Conservation (phyloP, 768 basidiomycete genomes). For the Tylopilus rubrobrunneus region DNA sequence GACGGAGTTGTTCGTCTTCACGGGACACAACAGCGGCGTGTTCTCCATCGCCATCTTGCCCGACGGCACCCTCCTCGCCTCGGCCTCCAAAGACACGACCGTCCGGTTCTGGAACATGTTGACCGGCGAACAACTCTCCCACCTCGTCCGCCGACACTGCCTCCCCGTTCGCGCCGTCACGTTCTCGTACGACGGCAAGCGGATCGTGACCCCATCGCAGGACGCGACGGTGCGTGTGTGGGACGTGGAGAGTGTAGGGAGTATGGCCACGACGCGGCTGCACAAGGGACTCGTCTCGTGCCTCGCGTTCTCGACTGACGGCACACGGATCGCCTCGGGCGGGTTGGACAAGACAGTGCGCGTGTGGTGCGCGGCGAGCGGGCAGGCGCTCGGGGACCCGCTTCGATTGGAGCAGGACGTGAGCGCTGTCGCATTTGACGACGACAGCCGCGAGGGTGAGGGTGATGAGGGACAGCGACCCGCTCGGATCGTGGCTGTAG, state of each 20-base stretch:
- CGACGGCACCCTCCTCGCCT: slow-evolving; percentile 25
- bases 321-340: slow-evolving; percentile 27
- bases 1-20: slow-evolving; percentile 14
- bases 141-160: slow-evolving; percentile 28
- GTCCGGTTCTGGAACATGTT: slow-evolving; percentile 28
- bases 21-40: slow-evolving; percentile 23
- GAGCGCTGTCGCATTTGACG: slow-evolving; percentile 22
- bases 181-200: slow-evolving; percentile 27
- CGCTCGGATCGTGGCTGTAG: slow-evolving; percentile 22
- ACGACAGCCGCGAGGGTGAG: neutral
- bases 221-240: slow-evolving; percentile 30
- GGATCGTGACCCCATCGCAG: slow-evolving; percentile 25
- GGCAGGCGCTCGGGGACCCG: slow-evolving; percentile 18
- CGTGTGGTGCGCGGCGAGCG: slow-evolving; percentile 26
- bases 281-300: slow-evolving; percentile 26
- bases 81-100: slow-evolving; percentile 30
- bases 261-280: slow-evolving; percentile 19
- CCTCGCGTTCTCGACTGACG: no score
- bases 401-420: slow-evolving; percentile 19
- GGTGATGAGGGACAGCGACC: neutral
- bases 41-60: slow-evolving; percentile 30
- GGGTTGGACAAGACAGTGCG: slow-evolving; percentile 28
- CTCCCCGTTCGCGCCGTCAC: slow-evolving; percentile 22
- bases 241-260: slow-evolving; percentile 28
- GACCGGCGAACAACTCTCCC: slow-evolving; percentile 17